A percentile compares a stretch with the other conserved stretches of the same genome.
These are phyloP conservation scores for Candida sanyiensis DNA, from an alignment of 805 yeast species.

Conservation along the genomic window DNA sequence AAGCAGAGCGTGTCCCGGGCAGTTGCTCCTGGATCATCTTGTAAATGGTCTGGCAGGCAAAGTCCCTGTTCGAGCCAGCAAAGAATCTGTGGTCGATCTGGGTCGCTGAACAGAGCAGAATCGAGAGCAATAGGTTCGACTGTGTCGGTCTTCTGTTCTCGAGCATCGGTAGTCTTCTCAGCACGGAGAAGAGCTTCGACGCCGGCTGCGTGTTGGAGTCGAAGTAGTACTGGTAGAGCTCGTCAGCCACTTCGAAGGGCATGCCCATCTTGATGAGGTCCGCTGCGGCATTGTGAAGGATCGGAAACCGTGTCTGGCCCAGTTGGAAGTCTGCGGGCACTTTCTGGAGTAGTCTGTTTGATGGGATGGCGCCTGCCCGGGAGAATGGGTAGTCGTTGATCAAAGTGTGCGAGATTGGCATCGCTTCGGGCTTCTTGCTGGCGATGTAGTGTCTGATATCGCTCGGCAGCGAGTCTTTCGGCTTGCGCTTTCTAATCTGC, in stretches of 20 bases:
- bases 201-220: constrained; percentile 16
- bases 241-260: constrained; percentile 21
- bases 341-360: constrained; percentile 1
- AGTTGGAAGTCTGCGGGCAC: constrained; percentile 7
- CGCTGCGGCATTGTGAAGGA: constrained; percentile 7
- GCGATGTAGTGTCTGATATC: not conserved
- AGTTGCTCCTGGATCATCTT: constrained; percentile 16
- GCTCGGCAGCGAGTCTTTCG: constrained; percentile 2
- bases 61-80: constrained; percentile 20
- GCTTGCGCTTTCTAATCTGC: constrained; percentile 23
- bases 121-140: constrained; percentile 15
- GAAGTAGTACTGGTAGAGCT: constrained; percentile 19
- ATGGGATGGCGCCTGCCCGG: constrained; percentile 4
- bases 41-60: constrained; percentile 16
- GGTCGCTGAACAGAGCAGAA: constrained; percentile 17
- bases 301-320: constrained; percentile 15
- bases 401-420: constrained; percentile 3
- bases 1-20: constrained; percentile 6
- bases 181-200: constrained; percentile 19
- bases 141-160: constrained; percentile 15
- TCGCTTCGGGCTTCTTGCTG: constrained; percentile 8
- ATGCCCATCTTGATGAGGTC: constrained; percentile 16
- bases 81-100: constrained; percentile 22
- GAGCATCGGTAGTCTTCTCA: constrained; percentile 19
- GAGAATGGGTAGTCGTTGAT: not conserved